phyloP scores from a whole-genome alignment of 129 eudicot genomes.

The Centaurea solstitialis region DNA sequence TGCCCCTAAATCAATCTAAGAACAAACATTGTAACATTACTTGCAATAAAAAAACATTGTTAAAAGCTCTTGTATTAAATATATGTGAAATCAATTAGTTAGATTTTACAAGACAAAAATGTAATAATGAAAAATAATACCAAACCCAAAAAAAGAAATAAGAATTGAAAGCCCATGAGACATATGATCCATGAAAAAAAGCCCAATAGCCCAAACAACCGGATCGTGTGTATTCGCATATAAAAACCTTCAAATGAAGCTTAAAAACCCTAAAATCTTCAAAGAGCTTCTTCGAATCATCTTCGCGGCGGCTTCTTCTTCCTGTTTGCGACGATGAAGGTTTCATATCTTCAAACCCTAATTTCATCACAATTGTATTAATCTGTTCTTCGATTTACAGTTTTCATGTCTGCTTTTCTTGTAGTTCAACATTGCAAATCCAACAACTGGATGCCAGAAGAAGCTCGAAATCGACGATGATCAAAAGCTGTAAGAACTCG shows the following conservation, averaged over 20 bases:
- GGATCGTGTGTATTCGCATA: background rate
- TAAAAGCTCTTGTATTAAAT: too few relatives aligned
- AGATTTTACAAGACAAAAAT: too few relatives aligned
- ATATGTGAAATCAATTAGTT: too few relatives aligned
- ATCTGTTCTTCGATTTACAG: background rate
- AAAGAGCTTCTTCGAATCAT: background rate
- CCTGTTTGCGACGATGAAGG: slow-evolving; percentile 31
- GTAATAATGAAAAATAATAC: background rate
- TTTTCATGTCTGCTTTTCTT: slow-evolving; percentile 4
- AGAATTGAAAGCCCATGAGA: background rate
- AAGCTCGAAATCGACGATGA: slow-evolving; percentile 94
- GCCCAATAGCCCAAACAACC: slow-evolving; percentile 15
- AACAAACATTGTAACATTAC: too few relatives aligned
- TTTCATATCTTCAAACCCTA: slow-evolving; percentile 14
- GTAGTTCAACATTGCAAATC: slow-evolving; percentile 85
- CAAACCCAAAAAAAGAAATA: background rate
- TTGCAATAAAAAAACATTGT: too few relatives aligned
- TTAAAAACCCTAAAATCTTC: slow-evolving; percentile 28
- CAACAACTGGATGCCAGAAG: slow-evolving; percentile 97
- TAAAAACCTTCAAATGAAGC: slow-evolving; percentile 11
- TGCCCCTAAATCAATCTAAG: too few relatives aligned
- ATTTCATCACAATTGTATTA: background rate
- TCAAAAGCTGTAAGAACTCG: slow-evolving; percentile 66
- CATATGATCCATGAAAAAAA: background rate
- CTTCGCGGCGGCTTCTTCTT: slow-evolving; percentile 25